Conservation (phyloP, 2,329 filamentous ascomycete genomes). For the Fusarium domesticum region DNA sequence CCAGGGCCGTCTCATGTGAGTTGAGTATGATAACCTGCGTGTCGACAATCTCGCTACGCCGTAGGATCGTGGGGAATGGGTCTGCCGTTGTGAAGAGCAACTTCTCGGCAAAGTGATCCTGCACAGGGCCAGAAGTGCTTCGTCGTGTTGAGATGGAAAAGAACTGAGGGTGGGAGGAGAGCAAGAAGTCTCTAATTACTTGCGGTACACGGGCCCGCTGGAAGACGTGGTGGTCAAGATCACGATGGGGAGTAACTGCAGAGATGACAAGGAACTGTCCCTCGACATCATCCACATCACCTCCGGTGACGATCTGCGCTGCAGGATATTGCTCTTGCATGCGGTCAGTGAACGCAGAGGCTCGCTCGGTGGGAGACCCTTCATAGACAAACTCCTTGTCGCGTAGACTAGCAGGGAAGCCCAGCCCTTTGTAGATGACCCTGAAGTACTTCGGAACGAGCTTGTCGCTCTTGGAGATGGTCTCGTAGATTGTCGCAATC, state of each 20-base stretch:
- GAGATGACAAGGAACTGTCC: conserved; percentile 87
- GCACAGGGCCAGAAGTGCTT: conserved; percentile 64
- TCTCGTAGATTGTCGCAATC: conserved; percentile 90
- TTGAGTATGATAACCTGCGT: conserved; percentile 64
- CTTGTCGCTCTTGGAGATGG: conserved; percentile 76
- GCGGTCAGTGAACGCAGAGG: conserved; percentile 80
- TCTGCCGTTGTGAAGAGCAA: conserved; percentile 79
- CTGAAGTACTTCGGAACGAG: conserved; percentile 84
- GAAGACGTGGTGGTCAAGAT: conserved; percentile 78
- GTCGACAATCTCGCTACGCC: conserved; percentile 78
- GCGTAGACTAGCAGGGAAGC: conserved; percentile 75
- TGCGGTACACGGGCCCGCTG: conserved; percentile 82
- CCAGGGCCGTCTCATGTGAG: conserved; percentile 82
- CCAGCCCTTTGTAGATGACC: conserved; percentile 83
- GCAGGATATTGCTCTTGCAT: conserved; percentile 88
- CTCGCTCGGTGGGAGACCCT: conserved; percentile 71
- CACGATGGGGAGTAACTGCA: conserved; percentile 75
- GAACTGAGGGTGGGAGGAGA: conserved; percentile 71
- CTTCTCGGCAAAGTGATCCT: conserved; percentile 79
- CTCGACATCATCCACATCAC: conserved; percentile 74
- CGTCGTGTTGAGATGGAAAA: conserved; percentile 77
- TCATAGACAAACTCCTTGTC: conserved; percentile 95
- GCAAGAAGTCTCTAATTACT: conserved; percentile 79
- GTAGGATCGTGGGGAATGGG: conserved; percentile 84
- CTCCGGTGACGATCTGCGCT: conserved; percentile 73